Conservation (phyloP, 176 grass and related monocot genomes). For the Poa annua region DNA sequence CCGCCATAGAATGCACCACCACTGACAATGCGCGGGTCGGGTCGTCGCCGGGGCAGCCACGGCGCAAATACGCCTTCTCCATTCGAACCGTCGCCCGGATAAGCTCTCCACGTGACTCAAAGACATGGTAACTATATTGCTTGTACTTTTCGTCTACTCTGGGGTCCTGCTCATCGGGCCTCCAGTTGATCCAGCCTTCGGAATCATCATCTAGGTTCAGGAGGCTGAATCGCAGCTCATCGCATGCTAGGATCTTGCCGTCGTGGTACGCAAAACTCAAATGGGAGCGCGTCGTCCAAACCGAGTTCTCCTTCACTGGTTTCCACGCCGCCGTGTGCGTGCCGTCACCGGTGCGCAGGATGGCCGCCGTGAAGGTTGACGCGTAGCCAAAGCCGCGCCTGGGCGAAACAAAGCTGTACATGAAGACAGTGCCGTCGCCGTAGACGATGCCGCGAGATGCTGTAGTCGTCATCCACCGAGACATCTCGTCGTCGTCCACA, state of each 20-base stretch:
- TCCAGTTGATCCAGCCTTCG: neutral
- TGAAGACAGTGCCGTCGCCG: too few species aligned
- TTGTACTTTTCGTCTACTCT: neutral
- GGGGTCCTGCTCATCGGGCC: neutral
- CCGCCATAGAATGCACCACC: neutral
- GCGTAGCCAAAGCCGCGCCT: too few species aligned
- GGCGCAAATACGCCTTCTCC: neutral
- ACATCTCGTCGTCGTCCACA: too few species aligned
- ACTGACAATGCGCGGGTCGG: neutral
- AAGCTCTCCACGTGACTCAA: neutral
- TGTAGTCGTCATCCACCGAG: too few species aligned
- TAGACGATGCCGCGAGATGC: too few species aligned
- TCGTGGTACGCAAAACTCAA: neutral
- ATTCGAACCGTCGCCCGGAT: neutral
- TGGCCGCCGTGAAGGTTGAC: too few species aligned
- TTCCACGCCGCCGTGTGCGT: neutral
- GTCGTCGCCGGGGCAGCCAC: neutral
- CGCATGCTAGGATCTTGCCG: too few species aligned
- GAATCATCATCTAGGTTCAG: neutral
- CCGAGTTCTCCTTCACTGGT: neutral
- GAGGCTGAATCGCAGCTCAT: neutral
- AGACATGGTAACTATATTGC: neutral
- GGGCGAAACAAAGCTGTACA: too few species aligned
- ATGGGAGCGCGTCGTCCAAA: neutral
- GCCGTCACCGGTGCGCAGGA: too few species aligned